Base-by-base conservation (phyloP, 768 basidiomycete genomes). In the Boletus rubropictus region DNA sequence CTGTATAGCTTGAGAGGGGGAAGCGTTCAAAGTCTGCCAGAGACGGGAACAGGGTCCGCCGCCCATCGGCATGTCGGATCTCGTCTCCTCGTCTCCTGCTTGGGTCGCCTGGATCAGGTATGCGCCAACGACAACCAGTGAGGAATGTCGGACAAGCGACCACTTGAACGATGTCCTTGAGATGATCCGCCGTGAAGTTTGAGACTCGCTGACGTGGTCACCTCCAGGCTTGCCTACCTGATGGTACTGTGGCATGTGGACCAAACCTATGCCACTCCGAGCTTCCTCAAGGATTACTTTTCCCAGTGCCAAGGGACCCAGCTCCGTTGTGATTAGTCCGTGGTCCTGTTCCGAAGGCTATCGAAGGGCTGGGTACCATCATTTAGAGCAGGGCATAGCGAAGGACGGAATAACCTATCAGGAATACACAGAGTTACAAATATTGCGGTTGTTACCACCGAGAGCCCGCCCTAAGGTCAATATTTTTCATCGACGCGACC, bases 311-410 rank as follows among this genome's bases (percentile, higher is more conserved):
- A 69, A 42, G 6, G 22, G 7, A 31, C 4, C 42, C 36, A 83
- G 65, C 53, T 84, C 82, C 18, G 81, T 84, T 33, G 81, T 79
- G 54, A 87, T 72, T 74, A 87, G n/a, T n/a, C n/a, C n/a, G n/a
- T n/a, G n/a, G n/a, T n/a, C 82, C 82, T 15, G 78, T 82, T 15
- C 83, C 83, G 50, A 79, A 83, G 1, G 71, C 82, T 22, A 83
- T 64, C 75, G 74, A 77, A 14, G 84, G 83, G 31, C 5, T 53
- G 54, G 17, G 61, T 66, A 17, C 79, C 79, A 55, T 83, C 79
- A 58, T 82, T 81, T 56, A 86, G 73, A 42, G 65, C 55, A 40
- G 79, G n/a, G 59, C 4, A 60, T 62, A 20, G 57, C 58, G 33
- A 64, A 56, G 24, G 58, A 17, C 54, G 45, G 31, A 8, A 25